A percentile compares a stretch with the other conserved stretches of the same genome.
phyloP scores from a whole-genome alignment of 2,329 filamentous ascomycete genomes.

The Ceratocystis albifundus region DNA sequence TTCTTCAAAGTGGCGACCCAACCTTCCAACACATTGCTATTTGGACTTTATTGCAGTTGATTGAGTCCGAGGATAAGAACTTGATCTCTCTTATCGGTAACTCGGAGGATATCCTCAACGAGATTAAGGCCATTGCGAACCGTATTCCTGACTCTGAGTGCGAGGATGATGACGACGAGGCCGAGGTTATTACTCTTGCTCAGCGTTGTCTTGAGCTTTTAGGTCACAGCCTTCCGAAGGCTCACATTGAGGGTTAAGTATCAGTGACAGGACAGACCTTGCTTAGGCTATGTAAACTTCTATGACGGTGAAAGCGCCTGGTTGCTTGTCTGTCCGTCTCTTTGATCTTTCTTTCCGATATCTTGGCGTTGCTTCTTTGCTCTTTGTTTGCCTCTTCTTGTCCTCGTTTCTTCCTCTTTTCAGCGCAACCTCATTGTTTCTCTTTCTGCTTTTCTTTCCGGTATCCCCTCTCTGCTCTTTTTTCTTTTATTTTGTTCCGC shows the following conservation, averaged over 20 bases:
- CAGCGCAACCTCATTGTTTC: slow-evolving; percentile 9
- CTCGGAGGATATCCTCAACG: slow-evolving; percentile 79
- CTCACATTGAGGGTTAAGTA: slow-evolving; percentile 64
- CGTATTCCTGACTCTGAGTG: slow-evolving; percentile 58
- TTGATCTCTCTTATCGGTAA: slow-evolving; percentile 82
- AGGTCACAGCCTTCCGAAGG: slow-evolving; percentile 62
- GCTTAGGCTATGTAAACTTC: too few relatives aligned
- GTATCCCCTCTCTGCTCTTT: neutral
- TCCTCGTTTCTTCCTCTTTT: slow-evolving; percentile 24
- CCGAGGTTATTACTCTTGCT: slow-evolving; percentile 82
- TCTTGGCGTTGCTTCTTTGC: slow-evolving; percentile 1
- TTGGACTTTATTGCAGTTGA: slow-evolving; percentile 89
- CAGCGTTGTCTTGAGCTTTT: slow-evolving; percentile 80
- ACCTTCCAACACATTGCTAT: slow-evolving; percentile 99
- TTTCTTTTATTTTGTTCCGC: slow-evolving; percentile 9
- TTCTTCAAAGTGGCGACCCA: slow-evolving; percentile 84
- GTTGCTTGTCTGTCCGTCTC: slow-evolving; percentile 6
- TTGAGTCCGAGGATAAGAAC: slow-evolving; percentile 86
- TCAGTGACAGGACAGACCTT: slow-evolving; percentile 12
- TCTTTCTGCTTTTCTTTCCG: slow-evolving; percentile 1
- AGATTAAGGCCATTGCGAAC: slow-evolving; percentile 85
- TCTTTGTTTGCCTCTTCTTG: slow-evolving; percentile 18
- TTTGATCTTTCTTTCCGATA: neutral
- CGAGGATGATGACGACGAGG: slow-evolving; percentile 77
- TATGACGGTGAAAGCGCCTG: neutral